Percentiles rank a stretch among this genome's conserved stretches.
Conservation (phyloP, 768 basidiomycete genomes). For the Pluteus cervinus region DNA sequence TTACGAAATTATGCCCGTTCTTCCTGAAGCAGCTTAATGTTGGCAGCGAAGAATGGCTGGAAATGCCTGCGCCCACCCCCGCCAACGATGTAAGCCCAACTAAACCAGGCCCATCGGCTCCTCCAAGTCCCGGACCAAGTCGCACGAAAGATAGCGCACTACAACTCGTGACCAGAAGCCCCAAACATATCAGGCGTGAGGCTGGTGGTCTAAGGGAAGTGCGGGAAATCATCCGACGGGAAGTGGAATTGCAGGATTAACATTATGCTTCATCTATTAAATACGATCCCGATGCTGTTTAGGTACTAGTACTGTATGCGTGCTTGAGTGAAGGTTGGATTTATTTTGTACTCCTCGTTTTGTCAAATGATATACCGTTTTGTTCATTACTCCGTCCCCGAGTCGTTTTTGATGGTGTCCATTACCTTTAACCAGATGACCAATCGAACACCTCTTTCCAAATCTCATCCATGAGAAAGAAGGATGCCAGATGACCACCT, state of each 20-base stretch:
- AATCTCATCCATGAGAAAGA: conserved; percentile 40
- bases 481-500: conserved; percentile 44
- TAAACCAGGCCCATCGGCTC: conserved; percentile 28
- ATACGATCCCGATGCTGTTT: conserved; percentile 9
- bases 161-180: conserved; percentile 63
- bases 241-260: conserved; percentile 68
- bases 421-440: neutral
- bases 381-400: too few relatives aligned
- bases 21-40: conserved; percentile 65
- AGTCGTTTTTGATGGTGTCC: conserved; percentile 3
- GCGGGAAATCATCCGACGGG: conserved; percentile 73
- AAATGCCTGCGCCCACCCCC: conserved; percentile 47
- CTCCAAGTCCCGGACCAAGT: conserved; percentile 44
- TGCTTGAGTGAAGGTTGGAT: too few relatives aligned
- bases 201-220: conserved; percentile 73
- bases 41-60: conserved; percentile 50
- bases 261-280: conserved; percentile 26
- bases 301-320: too few relatives aligned
- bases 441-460: conserved; percentile 35
- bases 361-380: too few relatives aligned
- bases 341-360: too few relatives aligned
- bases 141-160: conserved; percentile 49
- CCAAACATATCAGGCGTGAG: conserved; percentile 64
- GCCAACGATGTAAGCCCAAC: conserved; percentile 30
- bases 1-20: conserved; percentile 71